Conservation (phyloP, 768 basidiomycete genomes). For the Suillus clintonianus region DNA sequence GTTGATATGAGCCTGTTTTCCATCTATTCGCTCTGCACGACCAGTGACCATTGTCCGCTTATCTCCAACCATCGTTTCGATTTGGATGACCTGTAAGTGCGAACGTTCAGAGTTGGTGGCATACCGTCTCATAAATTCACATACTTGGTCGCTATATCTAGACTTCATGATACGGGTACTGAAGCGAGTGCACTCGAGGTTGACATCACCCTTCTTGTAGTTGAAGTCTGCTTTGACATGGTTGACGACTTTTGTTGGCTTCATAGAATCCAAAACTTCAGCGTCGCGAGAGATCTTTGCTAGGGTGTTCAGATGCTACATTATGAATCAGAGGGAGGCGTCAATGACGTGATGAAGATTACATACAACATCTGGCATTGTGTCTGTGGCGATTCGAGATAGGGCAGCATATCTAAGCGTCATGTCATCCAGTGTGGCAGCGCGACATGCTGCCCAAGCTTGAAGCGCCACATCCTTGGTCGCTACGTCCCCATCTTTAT, state of each 20-base stretch:
- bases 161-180: slow-evolving; percentile 41
- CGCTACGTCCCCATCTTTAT: slow-evolving; percentile 20
- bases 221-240: slow-evolving; percentile 34
- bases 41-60: slow-evolving; percentile 9
- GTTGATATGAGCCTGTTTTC: slow-evolving; percentile 39
- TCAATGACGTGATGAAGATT: neutral
- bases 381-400: slow-evolving; percentile 23
- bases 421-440: slow-evolving; percentile 29
- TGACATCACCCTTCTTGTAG: slow-evolving; percentile 30
- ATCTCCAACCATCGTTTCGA: slow-evolving; percentile 11
- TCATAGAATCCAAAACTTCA: slow-evolving; percentile 47
- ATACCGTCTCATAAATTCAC: slow-evolving; percentile 6
- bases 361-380: slow-evolving; percentile 32
- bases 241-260: slow-evolving; percentile 47
- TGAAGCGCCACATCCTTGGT: slow-evolving; percentile 33
- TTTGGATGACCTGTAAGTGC: slow-evolving; percentile 17
- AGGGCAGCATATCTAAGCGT: slow-evolving; percentile 13
- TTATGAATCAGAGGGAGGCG: neutral
- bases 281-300: slow-evolving; percentile 48
- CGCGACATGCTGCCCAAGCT: slow-evolving; percentile 47
- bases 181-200: slow-evolving; percentile 42
- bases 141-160: slow-evolving; percentile 39
- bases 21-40: slow-evolving; percentile 28
- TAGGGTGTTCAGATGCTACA: slow-evolving; percentile 45
- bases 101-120: neutral